A percentile compares a stretch with the other conserved stretches of the same genome.
These are phyloP conservation scores for Carallia pectinifolia DNA, from an alignment of 345 rosid genomes.

Conservation along the genomic window DNA sequence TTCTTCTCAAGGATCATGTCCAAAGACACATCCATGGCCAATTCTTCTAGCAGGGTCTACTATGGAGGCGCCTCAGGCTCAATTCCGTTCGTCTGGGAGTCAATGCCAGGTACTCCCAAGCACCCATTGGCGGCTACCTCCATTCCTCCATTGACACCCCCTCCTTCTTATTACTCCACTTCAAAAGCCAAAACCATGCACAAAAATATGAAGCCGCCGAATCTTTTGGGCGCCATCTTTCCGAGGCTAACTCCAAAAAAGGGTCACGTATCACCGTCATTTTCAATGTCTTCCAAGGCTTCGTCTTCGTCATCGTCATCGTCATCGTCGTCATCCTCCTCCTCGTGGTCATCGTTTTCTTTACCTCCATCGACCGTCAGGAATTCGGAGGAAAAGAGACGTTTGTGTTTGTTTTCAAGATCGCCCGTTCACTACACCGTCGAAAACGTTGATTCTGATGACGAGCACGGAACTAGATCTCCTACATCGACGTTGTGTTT, in stretches of 20 bases:
- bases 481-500: slow-evolving; percentile 39
- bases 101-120: slow-evolving; percentile 86
- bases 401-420: slow-evolving; percentile 25
- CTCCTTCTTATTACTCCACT: slow-evolving; percentile 45
- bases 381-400: slow-evolving; percentile 10
- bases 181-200: slow-evolving; percentile 22
- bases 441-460: slow-evolving; percentile 9
- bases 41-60: slow-evolving; percentile 66
- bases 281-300: slow-evolving; percentile 42
- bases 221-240: slow-evolving; percentile 19
- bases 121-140: slow-evolving; percentile 26
- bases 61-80: slow-evolving; percentile 61
- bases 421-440: slow-evolving; percentile 11
- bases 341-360: slow-evolving; percentile 13
- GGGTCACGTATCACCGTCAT: slow-evolving; percentile 32
- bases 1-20: slow-evolving; percentile 59
- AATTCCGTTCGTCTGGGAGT: slow-evolving; percentile 78
- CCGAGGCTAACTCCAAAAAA: slow-evolving; percentile 17
- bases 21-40: slow-evolving; percentile 54
- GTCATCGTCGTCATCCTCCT: slow-evolving; percentile 30
- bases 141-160: slow-evolving; percentile 55
- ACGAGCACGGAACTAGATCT: slow-evolving; percentile 5
- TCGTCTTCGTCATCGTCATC: slow-evolving; percentile 45
- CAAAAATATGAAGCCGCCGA: slow-evolving; percentile 19
- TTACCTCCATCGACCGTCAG: neutral